These are phyloP conservation scores for Suillus brevipes DNA, from an alignment of 768 basidiomycete genomes.

Conservation along the genomic window DNA sequence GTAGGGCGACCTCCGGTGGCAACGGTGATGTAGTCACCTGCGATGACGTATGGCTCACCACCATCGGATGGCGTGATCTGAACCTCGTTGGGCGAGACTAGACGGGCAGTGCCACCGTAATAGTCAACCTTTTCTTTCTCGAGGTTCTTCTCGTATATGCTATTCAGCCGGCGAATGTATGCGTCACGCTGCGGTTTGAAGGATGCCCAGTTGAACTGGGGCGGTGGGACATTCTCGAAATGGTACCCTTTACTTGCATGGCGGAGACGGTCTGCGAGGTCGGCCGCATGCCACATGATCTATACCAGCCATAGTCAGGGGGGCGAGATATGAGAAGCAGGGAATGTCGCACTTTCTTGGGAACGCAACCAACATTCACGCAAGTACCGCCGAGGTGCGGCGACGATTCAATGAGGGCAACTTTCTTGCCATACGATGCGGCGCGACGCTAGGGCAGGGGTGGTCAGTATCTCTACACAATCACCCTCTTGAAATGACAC, in stretches of 20 bases:
- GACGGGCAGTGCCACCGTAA: constrained; percentile 74
- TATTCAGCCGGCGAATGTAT: constrained; percentile 87
- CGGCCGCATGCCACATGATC: constrained; percentile 99
- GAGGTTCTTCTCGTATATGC: constrained; percentile 89
- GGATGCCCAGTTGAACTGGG: constrained; percentile 82
- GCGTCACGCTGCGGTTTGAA: constrained; percentile 96
- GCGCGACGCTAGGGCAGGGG: constrained; percentile 72
- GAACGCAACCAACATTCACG: constrained; percentile 98
- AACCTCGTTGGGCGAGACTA: constrained; percentile 68
- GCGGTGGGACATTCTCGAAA: constrained; percentile 56
- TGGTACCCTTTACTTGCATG: constrained; percentile 75
- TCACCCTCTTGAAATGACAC: constrained; percentile 39
- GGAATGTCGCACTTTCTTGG: constrained; percentile 74
- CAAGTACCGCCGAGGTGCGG: constrained; percentile 89
- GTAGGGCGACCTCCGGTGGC: constrained; percentile 87
- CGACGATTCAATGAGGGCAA: constrained; percentile 81
- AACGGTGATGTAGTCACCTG: constrained; percentile 76
- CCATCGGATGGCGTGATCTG: constrained; percentile 74
- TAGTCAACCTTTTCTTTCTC: constrained; percentile 85
- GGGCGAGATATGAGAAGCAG: not conserved
- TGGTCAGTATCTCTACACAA: not conserved
- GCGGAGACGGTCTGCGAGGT: constrained; percentile 80
- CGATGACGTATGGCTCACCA: constrained; percentile 62
- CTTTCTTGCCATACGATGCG: constrained; percentile 88
- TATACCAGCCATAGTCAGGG: constrained; percentile 30